Evolutionary conservation across 345 rosid species (phyloP).

Genomic region (Eucalyptus regnans): DNA sequence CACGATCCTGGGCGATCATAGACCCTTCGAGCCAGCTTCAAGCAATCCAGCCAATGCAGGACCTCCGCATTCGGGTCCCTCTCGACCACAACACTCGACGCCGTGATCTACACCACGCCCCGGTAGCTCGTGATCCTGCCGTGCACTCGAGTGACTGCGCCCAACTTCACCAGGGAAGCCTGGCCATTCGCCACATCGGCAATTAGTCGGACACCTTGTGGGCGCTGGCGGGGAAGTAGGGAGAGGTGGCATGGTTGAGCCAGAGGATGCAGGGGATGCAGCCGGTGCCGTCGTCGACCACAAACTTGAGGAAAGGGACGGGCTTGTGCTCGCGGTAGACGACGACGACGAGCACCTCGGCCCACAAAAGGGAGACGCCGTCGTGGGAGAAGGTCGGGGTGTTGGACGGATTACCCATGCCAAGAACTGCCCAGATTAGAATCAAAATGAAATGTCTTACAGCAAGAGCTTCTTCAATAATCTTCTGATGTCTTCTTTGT

Average conservation of each 20-base stretch:
- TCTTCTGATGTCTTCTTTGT: slow-evolving; percentile 96
- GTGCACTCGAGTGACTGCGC: slow-evolving; percentile 46
- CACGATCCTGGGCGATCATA: not conserved
- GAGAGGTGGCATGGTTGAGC: slow-evolving; percentile 65
- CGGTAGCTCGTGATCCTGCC: slow-evolving; percentile 50
- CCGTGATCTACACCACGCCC: slow-evolving; percentile 54
- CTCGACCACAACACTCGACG: slow-evolving; percentile 41
- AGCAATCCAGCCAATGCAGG: slow-evolving; percentile 69
- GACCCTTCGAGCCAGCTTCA: slow-evolving; percentile 27
- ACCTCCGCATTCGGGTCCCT: slow-evolving; percentile 75
- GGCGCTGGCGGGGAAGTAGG: slow-evolving; percentile 33
- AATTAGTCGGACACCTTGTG: slow-evolving; percentile 28
- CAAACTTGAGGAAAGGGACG: slow-evolving; percentile 47
- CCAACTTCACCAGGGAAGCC: slow-evolving; percentile 30
- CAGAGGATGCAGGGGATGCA: slow-evolving; percentile 58
- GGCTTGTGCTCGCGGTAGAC: slow-evolving; percentile 41
- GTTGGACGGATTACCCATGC: rapidly evolving
- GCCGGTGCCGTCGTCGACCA: slow-evolving; percentile 57
- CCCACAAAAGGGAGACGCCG: slow-evolving; percentile 26
- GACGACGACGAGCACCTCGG: slow-evolving; percentile 46
- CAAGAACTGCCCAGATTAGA: too few relatives aligned
- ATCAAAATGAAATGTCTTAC: slow-evolving; percentile 17
- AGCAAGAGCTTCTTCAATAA: slow-evolving; percentile 99
- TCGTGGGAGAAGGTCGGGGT: slow-evolving; percentile 19
- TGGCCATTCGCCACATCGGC: slow-evolving; percentile 25